Evolutionary conservation across 139 green algal species (phyloP), one percentile per base, ranked within the genome.

Genomic region (Coelastrella sp.): DNA sequence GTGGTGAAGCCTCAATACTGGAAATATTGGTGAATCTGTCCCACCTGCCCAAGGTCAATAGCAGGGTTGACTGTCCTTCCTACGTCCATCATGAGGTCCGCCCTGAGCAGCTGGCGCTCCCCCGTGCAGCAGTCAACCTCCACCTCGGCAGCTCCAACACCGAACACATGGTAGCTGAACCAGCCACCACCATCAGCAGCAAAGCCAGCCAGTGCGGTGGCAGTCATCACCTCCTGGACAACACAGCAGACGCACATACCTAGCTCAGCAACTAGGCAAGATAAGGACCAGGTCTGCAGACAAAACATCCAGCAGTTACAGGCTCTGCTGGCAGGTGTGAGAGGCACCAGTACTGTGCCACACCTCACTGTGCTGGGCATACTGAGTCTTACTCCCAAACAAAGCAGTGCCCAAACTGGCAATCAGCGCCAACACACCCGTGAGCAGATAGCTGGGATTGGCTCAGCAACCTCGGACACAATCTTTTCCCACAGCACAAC

Each of bases 41-140:
- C 6, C 73, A 90, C 85, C 85, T 90, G 85, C 11, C 85, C 85
- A 49, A 90, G n/a, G 58, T 90, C 85, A 12, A 90, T 20, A 7
- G 85, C 85, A 70, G 85, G 85, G 85, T 24, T 90, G 72, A 90
- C 27, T n/a, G 24, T 75, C 56, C 58, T 82, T 10, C 85, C 85
- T 12, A 59, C 85, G 74, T 90, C 85, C 35, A 90, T 66, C 58
- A 82, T 59, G 7, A 90, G 57, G 10, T 83, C 25, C 27, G 79
- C 85, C 20, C 61, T 25, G 25, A 80, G 72, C n/a, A 90, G 73
- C 73, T 73, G 56, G 56, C 85, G 22, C 85, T 90, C 85, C 66
- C 83, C 83, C 9, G 85, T 90, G 5, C 56, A 9, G 8, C 49
- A 19, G 73, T 90, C 85, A 75, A 90, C 9, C 85, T 84, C 73